Conservation (phyloP, 2,329 filamentous ascomycete species). For the Neonectria punicea region DNA sequence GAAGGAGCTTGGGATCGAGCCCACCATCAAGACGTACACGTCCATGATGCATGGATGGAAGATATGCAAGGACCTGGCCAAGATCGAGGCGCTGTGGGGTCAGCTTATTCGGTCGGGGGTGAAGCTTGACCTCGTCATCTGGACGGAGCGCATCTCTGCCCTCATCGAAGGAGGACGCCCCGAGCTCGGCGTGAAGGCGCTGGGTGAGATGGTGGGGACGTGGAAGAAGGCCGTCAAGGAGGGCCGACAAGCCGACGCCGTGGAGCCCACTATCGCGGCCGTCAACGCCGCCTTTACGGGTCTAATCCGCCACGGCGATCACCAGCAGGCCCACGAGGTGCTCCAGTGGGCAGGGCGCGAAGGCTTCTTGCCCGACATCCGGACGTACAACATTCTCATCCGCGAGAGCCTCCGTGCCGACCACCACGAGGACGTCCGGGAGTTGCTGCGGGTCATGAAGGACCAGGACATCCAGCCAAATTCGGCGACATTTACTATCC, state of each 20-base stretch:
- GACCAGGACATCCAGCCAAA: slow-evolving; percentile 66
- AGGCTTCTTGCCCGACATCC: slow-evolving; percentile 65
- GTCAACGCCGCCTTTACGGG: slow-evolving; percentile 78
- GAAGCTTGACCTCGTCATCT: slow-evolving; percentile 71
- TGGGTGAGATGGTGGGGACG: slow-evolving; percentile 71
- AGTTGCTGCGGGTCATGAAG: slow-evolving; percentile 70
- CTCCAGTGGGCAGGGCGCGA: slow-evolving; percentile 68
- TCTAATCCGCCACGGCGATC: slow-evolving; percentile 62
- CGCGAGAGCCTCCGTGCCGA: slow-evolving; percentile 64
- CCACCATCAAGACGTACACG: slow-evolving; percentile 75
- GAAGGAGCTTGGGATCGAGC: slow-evolving; percentile 60
- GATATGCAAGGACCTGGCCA: slow-evolving; percentile 65
- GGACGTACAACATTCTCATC: slow-evolving; percentile 78
- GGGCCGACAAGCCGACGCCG: slow-evolving; percentile 46
- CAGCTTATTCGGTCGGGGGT: slow-evolving; percentile 68
- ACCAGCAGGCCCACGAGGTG: slow-evolving; percentile 62
- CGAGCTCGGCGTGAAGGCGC: slow-evolving; percentile 67
- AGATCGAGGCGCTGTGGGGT: slow-evolving; percentile 74
- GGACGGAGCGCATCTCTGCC: slow-evolving; percentile 76
- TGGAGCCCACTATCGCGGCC: slow-evolving; percentile 70
- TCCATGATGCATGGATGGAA: slow-evolving; percentile 78
- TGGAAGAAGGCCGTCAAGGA: slow-evolving; percentile 61
- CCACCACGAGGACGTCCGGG: slow-evolving; percentile 58
- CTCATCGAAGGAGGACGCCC: slow-evolving; percentile 67
- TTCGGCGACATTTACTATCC: slow-evolving; percentile 76